Evolutionary conservation across 306 rosid genomes (phyloP), one percentile per base, ranked within the genome.

Genomic region (Alnus rubra): DNA sequence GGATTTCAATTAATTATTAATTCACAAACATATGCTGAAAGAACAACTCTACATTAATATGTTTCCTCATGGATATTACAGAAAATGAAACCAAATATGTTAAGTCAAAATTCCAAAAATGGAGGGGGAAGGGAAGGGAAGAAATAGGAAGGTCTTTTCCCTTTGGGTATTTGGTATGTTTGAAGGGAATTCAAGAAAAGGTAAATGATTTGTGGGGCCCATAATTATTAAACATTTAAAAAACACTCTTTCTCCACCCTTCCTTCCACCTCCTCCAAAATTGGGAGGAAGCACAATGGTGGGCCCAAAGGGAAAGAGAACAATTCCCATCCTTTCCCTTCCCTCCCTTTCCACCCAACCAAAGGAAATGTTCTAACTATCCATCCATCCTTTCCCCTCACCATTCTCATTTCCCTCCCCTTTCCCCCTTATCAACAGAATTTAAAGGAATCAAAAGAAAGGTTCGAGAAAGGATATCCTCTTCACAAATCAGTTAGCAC

Each of bases 401-500:
- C 19, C 23, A 3, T 28, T 28, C 37, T 11, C 65, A 16, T 49
- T 19, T 9, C 4, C 14, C 65, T 28, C 37, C 4, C 65, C 37
- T 49, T 19, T 9, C 4, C 14, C 65, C 37, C 14, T 1, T 23
- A 58, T 9, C 65, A 28, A 11, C 65, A 58, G 10, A 48, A 23
- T 9, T 5, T 19, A 23, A 11, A 9, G 65, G 35, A 58, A 23
- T 52, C n/a, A 18, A 58, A 58, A 31, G 12, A 16, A 48, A 42
- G 23, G 47, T 13, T 48, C 33, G 39, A 55, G 56, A 19, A 47
- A 59, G 39, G 2, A 42, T 37, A 48, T n/a, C 59, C 56, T 12
- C 18, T 5, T 18, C 72, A 68, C 55, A 33, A 49, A 60, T 52
- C 30, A 8, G 73, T 16, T 74, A 33, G 85, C 19, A 31, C 31